Base-by-base conservation (phyloP, 805 yeast species). In the Wickerhamomyces hampshirensis region DNA sequence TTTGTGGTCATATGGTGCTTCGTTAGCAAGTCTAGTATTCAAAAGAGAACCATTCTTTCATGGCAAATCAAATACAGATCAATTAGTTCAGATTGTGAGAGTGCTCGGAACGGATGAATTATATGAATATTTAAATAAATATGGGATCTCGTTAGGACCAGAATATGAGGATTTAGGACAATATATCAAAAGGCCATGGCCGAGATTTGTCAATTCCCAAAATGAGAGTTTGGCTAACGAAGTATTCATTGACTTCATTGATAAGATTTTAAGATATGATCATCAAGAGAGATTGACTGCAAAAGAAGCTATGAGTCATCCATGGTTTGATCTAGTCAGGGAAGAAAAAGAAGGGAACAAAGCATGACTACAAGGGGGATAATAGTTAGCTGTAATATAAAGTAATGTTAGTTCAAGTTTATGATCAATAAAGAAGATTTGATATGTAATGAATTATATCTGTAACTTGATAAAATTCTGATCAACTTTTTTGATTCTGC, bases 11-110 rank as follows among this genome's bases (percentile, higher is more conserved):
- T 80, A 75, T 44, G 96, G 96, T 12, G 89, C 95, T 40, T 86
- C 85, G 86, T 65, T 88, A 33, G 96, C 95, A 8, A 80, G 93
- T 10, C 84, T 88, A 59, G 79, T 86, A 23, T 86, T 87, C 66
- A 84, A 82, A 55, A 84, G 80, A 55, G 96, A 88, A 53, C 96
- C 96, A 10, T 84, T 88, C 47, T 88, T 88, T 73, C 91, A 85
- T 58, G 96, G 96, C 15, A 80, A 84, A 43, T 83, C 94, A 15
- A 88, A 88, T 59, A 84, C 88, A 28, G 96, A 88, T 63, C 96
- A 88, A 63, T 66, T 88, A 52, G 95, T 88, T 17, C 89, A 86
- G 59, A 87, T 88, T 44, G 95, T 88, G 11, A 73, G 85, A 42
- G 93, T 88, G 2, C 69, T 88, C 50, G 96, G 96, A 15, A 83